Conservation (phyloP, 169 alveolate genomes). For the Plasmodium knowlesi region DNA sequence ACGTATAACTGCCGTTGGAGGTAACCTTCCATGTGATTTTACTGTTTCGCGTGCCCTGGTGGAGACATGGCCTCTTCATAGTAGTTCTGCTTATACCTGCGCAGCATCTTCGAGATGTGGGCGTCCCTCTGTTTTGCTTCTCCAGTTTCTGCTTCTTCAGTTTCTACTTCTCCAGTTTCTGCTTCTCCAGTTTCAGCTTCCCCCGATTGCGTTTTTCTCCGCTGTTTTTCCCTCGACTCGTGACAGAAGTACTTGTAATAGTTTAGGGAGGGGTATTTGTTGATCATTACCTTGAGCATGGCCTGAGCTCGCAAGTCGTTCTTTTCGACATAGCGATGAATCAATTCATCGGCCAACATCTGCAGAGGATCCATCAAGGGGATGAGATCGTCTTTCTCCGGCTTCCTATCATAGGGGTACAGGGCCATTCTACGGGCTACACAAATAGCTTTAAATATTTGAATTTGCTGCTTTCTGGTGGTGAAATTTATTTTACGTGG, state of each 20-base stretch:
- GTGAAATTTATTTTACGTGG: slow-evolving; percentile 87
- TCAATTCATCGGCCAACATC: slow-evolving; percentile 85
- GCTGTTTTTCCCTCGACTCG: slow-evolving; percentile 1
- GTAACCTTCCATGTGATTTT: neutral
- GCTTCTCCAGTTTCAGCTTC: neutral
- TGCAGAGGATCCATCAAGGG: slow-evolving; percentile 88
- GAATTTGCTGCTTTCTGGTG: slow-evolving; percentile 86
- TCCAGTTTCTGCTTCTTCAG: neutral
- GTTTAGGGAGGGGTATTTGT: slow-evolving; percentile 82
- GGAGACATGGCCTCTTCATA: neutral
- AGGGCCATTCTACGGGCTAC: slow-evolving; percentile 88
- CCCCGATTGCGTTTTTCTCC: neutral
- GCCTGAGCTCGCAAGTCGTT: slow-evolving; percentile 88
- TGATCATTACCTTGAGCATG: slow-evolving; percentile 81
- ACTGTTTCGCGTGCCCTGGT: neutral
- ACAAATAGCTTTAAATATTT: slow-evolving; percentile 85
- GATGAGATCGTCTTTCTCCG: slow-evolving; percentile 82
- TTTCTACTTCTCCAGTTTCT: neutral
- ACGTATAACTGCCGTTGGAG: neutral
- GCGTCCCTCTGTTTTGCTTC: neutral
- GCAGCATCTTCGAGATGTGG: slow-evolving; percentile 3
- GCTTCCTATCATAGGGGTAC: slow-evolving; percentile 88
- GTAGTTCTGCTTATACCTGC: slow-evolving; percentile 32
- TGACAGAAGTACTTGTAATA: slow-evolving; percentile 76
- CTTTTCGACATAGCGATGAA: slow-evolving; percentile 77